phyloP scores from a whole-genome alignment of 2,329 filamentous ascomycete genomes.

The Aspergillus terreus region DNA sequence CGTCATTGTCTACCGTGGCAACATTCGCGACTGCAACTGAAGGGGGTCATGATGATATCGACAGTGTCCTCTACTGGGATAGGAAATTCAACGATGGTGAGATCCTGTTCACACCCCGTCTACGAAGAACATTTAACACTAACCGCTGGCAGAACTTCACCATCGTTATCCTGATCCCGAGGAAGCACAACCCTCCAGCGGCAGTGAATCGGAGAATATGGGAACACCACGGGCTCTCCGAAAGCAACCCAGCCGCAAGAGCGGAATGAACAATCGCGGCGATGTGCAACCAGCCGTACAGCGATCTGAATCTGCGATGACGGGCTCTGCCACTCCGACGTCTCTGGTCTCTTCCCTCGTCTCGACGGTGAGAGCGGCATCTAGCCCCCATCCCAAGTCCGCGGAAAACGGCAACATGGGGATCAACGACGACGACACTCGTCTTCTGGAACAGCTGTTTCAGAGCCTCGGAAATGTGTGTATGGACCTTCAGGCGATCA shows the following conservation, averaged over 20 bases:
- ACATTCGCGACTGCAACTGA: conserved; percentile 64
- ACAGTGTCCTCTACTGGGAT: conserved; percentile 39
- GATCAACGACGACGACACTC: conserved; percentile 53
- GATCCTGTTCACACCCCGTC: neutral
- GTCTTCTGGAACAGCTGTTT: conserved; percentile 54
- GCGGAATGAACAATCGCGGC: neutral
- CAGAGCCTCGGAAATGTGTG: conserved; percentile 49
- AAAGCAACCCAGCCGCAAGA: conserved; percentile 6
- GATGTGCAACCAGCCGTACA: conserved; percentile 13
- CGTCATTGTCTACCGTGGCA: conserved; percentile 58
- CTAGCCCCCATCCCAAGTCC: conserved; percentile 23
- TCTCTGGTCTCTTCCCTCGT: conserved; percentile 32
- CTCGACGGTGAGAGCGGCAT: conserved; percentile 36
- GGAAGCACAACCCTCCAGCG: conserved; percentile 10
- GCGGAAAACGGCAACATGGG: conserved; percentile 17
- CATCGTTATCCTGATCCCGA: conserved; percentile 15
- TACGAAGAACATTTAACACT: neutral
- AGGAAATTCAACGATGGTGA: conserved; percentile 33
- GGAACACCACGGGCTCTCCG: conserved; percentile 23
- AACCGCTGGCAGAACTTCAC: conserved; percentile 20
- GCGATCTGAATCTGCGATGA: conserved; percentile 24
- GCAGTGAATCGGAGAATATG: conserved; percentile 15
- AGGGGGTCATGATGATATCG: conserved; percentile 41
- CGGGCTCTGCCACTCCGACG: conserved; percentile 29
- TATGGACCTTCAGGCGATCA: conserved; percentile 45